Evolutionary conservation across 805 yeast genomes (phyloP).

Genomic region (Pachysolen tannophilus): DNA sequence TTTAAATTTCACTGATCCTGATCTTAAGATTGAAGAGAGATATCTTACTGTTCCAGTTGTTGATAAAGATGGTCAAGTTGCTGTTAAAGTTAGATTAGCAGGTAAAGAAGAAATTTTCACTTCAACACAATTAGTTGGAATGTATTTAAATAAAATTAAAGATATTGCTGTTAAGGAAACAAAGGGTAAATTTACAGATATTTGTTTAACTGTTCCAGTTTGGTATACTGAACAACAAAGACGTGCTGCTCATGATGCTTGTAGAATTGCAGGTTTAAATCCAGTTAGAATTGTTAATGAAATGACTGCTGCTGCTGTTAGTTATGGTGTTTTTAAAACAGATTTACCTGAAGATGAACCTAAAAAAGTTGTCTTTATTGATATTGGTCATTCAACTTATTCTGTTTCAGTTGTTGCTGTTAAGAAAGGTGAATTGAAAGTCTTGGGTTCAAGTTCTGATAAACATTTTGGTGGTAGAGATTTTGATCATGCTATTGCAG

Average conservation of each 20-base stretch:
- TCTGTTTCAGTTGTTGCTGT: slow-evolving; percentile 84
- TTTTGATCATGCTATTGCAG: slow-evolving; percentile 87
- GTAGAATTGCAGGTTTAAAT: slow-evolving; percentile 92
- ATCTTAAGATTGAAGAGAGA: slow-evolving; percentile 64
- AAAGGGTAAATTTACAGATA: slow-evolving; percentile 74
- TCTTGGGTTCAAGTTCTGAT: slow-evolving; percentile 87
- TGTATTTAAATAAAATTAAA: slow-evolving; percentile 90
- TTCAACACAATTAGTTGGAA: slow-evolving; percentile 86
- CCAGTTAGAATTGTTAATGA: slow-evolving; percentile 98
- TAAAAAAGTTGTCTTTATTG: slow-evolving; percentile 86
- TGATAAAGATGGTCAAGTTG: slow-evolving; percentile 66
- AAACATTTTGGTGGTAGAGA: slow-evolving; percentile 98
- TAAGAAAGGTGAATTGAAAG: slow-evolving; percentile 93
- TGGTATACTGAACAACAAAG: slow-evolving; percentile 98
- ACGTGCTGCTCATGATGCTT: slow-evolving; percentile 93
- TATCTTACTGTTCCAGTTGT: slow-evolving; percentile 68
- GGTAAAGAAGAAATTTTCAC: slow-evolving; percentile 76
- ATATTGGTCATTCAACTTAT: slow-evolving; percentile 95
- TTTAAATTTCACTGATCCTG: slow-evolving; percentile 65
- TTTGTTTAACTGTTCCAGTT: slow-evolving; percentile 90
- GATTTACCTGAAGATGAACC: slow-evolving; percentile 94
- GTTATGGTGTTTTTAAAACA: slow-evolving; percentile 97
- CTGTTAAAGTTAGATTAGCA: slow-evolving; percentile 77
- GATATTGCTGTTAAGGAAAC: slow-evolving; percentile 74
- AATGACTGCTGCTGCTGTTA: slow-evolving; percentile 97